phyloP scores from a whole-genome alignment of 2,329 filamentous ascomycete genomes.

The Venturia aucupariae region DNA sequence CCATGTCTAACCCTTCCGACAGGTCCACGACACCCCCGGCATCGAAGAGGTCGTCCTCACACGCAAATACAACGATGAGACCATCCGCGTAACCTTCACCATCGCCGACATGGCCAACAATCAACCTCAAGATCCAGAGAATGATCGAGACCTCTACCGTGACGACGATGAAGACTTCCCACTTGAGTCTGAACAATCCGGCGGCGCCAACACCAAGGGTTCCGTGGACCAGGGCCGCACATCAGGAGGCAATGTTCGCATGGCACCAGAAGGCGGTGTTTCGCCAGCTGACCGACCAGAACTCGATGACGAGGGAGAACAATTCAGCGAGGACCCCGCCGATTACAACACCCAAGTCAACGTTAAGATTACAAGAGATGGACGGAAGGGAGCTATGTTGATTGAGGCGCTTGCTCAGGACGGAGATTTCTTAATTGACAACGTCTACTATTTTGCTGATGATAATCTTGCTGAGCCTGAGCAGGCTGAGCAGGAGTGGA shows the following conservation, averaged over 20 bases:
- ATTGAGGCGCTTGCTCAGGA: constrained; percentile 83
- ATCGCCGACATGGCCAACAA: constrained; percentile 65
- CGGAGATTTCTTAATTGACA: constrained; percentile 77
- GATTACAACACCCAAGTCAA: constrained; percentile 70
- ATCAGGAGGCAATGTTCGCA: constrained; percentile 38
- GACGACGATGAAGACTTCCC: constrained; percentile 35
- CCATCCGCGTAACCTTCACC: constrained; percentile 74
- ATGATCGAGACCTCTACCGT: constrained; percentile 48
- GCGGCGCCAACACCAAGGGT: constrained; percentile 47
- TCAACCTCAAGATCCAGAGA: constrained; percentile 38
- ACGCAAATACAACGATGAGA: constrained; percentile 78
- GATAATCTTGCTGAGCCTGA: constrained; percentile 67
- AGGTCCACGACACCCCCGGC: constrained; percentile 66
- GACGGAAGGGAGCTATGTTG: constrained; percentile 67
- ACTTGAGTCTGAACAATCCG: constrained; percentile 32
- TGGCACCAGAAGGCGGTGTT: constrained; percentile 47
- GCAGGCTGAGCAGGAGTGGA: constrained; percentile 67
- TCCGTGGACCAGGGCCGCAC: constrained; percentile 7
- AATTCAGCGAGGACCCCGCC: constrained; percentile 43
- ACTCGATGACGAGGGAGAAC: constrained; percentile 45
- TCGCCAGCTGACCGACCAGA: constrained; percentile 50
- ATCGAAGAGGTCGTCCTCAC: constrained; percentile 81
- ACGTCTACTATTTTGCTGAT: constrained; percentile 79
- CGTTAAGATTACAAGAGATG: constrained; percentile 80
- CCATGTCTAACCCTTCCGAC: constrained; percentile 15